Base-by-base conservation (phyloP, 768 basidiomycete genomes). In the Suillus fuscotomentosus region DNA sequence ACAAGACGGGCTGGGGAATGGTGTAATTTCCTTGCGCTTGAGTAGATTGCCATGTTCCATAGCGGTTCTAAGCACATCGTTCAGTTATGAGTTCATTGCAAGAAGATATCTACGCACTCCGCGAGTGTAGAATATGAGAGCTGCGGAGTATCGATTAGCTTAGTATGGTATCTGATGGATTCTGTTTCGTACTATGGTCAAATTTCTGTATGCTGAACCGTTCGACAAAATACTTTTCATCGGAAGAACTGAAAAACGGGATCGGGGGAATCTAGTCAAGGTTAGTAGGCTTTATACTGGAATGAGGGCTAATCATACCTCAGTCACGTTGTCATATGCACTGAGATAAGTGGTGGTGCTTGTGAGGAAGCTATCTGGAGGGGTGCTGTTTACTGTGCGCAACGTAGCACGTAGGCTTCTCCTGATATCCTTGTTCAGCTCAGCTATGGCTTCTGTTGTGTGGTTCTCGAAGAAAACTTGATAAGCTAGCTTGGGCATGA, bases 181-280 rank as follows among this genome's bases (percentile, higher is more conserved):
- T 4, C 8, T 9, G 38, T 15, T 50, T 22, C 88, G 27, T 67
- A 91, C 91, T 88, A 63, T 86, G 71, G 60, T 79, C 76, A 69
- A 91, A 91, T 0, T 86, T 85, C 67, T 86, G 86, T 11, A 77
- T 76, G 47, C 70, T 70, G 67, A 84, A 91, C 66, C 87, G 84
- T 60, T 89, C 81, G 0, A 90, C 82, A 64, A 90, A 84, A 69
- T 91, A 91, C 68, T 88, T 84, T 69, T 92, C 90, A 72, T 92
- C 88, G 11, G 83, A 82, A 0, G 69, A 50, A 0, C 82, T 81
- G 51, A 91, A 82, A 74, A 87, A 91, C 0, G 86, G 83, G 56
- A 89, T 80, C 0, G 84, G 81, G 2, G 86, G 83, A 42, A 90
- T 86, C 86, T 89, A 56, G 20, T 4, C 20, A 57, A 45, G 53